Evolutionary conservation across 2,329 filamentous ascomycete genomes (phyloP).

Genomic region (Sclerotinia subarctica): DNA sequence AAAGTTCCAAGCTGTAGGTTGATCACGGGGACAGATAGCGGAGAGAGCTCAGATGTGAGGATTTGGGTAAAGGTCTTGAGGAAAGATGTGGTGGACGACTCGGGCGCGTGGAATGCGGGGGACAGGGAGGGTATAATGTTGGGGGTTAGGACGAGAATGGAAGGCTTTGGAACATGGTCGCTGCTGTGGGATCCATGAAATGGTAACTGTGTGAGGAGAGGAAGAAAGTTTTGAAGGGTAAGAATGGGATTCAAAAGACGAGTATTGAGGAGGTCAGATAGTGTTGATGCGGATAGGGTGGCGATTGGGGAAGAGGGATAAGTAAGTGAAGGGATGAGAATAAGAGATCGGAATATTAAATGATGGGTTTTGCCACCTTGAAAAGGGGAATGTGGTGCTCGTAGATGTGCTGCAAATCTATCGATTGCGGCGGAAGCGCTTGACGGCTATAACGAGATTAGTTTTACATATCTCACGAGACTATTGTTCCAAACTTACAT

Average conservation of each 20-base stretch:
- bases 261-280: conserved; percentile 88
- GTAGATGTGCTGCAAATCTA: conserved; percentile 68
- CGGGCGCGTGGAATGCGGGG: conserved; percentile 78
- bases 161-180: conserved; percentile 49
- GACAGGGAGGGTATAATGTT: conserved; percentile 76
- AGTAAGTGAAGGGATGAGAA: conserved; percentile 77
- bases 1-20: conserved; percentile 91
- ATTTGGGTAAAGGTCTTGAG: conserved; percentile 83
- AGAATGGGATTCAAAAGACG: conserved; percentile 87
- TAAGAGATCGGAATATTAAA: conserved; percentile 72
- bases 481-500: conserved; percentile 52
- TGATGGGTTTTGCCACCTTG: conserved; percentile 73
- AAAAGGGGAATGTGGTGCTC: conserved; percentile 71
- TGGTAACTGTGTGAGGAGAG: conserved; percentile 62
- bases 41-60: conserved; percentile 72
- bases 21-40: conserved; percentile 73
- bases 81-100: conserved; percentile 80
- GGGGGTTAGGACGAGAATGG: conserved; percentile 74
- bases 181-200: conserved; percentile 36
- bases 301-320: conserved; percentile 83
- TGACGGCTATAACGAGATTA: conserved; percentile 52
- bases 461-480: conserved; percentile 11
- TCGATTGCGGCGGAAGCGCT: conserved; percentile 66
- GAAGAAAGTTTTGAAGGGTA: conserved; percentile 85
- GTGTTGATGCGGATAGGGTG: conserved; percentile 76